Evolutionary conservation across 2,329 filamentous ascomycete species (phyloP).

Genomic region (Pyrenophora teres): DNA sequence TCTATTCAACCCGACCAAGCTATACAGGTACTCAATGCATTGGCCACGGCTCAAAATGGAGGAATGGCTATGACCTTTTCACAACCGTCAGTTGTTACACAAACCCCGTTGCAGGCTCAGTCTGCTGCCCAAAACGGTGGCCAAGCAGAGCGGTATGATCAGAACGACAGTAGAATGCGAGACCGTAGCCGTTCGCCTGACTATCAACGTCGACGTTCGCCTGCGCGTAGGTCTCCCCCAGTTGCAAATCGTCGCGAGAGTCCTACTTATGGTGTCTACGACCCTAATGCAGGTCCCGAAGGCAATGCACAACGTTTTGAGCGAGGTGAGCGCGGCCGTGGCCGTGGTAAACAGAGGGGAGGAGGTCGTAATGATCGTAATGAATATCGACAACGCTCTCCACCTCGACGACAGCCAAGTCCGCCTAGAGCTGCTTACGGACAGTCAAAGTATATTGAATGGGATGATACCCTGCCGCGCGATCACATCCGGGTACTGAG

Average conservation of each 20-base stretch:
- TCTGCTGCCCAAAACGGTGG: conserved; percentile 24
- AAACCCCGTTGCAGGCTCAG: conserved; percentile 22
- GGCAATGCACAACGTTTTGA: conserved; percentile 61
- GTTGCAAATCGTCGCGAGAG: conserved; percentile 66
- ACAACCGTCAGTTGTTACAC: conserved; percentile 24
- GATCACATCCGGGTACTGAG: conserved; percentile 84
- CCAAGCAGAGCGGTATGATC: conserved; percentile 36
- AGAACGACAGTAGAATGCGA: conserved; percentile 42
- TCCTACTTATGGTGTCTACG: conserved; percentile 74
- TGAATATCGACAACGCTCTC: conserved; percentile 87
- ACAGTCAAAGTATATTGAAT: conserved; percentile 75
- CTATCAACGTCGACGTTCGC: conserved; percentile 67
- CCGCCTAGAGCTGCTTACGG: conserved; percentile 48
- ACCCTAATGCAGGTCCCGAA: conserved; percentile 61
- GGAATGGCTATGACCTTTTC: conserved; percentile 34
- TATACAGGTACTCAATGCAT: conserved; percentile 38
- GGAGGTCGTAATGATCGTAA: conserved; percentile 53
- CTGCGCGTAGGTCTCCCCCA: conserved; percentile 61
- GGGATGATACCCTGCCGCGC: conserved; percentile 72
- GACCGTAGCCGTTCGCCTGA: conserved; percentile 60
- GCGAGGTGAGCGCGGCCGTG: conserved; percentile 61
- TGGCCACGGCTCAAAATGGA: conserved; percentile 34
- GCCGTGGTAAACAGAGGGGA: conserved; percentile 53
- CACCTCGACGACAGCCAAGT: conserved; percentile 65
- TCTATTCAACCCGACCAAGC: conserved; percentile 42